phyloP scores from a whole-genome alignment of 176 grass and related monocot genomes.

The Ensete ventricosum region DNA sequence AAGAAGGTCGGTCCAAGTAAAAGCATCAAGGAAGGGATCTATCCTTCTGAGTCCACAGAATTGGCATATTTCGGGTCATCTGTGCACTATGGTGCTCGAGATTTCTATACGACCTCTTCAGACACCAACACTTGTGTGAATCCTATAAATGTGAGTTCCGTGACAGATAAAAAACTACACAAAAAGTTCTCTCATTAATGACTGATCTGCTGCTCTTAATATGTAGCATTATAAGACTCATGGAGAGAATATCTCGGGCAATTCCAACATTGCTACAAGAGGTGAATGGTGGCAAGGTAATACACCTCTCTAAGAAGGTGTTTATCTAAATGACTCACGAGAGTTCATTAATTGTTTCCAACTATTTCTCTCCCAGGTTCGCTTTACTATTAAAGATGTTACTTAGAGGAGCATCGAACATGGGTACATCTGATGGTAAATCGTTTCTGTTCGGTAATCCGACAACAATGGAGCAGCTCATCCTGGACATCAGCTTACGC shows the following conservation, averaged over 20 bases:
- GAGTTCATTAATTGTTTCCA: neutral
- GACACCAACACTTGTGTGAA: neutral
- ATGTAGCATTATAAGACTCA: neutral
- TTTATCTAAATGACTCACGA: neutral
- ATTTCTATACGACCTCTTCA: neutral
- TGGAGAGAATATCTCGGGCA: neutral
- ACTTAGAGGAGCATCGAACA: too few relatives aligned
- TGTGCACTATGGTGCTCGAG: neutral
- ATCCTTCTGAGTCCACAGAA: neutral
- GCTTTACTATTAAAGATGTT: neutral
- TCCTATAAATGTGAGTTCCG: neutral
- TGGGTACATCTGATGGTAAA: too few relatives aligned
- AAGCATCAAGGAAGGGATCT: neutral
- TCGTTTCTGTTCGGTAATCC: too few relatives aligned
- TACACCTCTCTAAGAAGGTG: neutral
- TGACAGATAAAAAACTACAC: too few relatives aligned
- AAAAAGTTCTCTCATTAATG: too few relatives aligned
- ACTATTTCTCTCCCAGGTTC: neutral
- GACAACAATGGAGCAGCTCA: too few relatives aligned
- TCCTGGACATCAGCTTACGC: too few relatives aligned
- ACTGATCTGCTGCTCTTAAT: neutral
- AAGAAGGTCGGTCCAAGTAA: neutral
- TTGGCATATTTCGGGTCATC: neutral
- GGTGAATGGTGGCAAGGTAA: conserved; percentile 1
- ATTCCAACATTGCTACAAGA: neutral